A percentile compares a stretch with the other conserved stretches of the same genome.
phyloP scores from a whole-genome alignment of 1,284 basidiomycete species.

The Xerocomus amazonicus region DNA sequence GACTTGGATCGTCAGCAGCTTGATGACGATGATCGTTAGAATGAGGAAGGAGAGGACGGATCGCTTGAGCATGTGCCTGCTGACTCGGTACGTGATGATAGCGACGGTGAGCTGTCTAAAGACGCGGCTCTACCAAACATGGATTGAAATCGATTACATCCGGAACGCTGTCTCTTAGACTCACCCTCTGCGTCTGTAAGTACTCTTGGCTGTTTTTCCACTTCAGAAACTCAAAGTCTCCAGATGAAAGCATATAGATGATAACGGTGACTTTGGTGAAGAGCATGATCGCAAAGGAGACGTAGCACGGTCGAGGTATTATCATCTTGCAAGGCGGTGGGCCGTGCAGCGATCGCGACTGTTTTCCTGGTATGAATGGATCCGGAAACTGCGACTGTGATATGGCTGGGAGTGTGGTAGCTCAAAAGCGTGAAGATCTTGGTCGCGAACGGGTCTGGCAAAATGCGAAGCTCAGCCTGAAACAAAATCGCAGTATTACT shows the following conservation, averaged over 20 bases:
- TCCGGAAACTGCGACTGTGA: neutral
- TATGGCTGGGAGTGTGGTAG: neutral
- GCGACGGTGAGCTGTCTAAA: slow-evolving; percentile 24
- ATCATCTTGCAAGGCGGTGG: slow-evolving; percentile 15
- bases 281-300: slow-evolving; percentile 17
- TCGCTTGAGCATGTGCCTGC: slow-evolving; percentile 29
- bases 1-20: slow-evolving; percentile 28
- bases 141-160: neutral
- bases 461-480: slow-evolving; percentile 1
- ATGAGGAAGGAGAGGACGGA: slow-evolving; percentile 30
- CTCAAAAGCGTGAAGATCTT: neutral
- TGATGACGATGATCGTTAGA: slow-evolving; percentile 31
- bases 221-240: slow-evolving; percentile 16
- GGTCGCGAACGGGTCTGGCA: slow-evolving; percentile 6
- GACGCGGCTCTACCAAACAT: slow-evolving; percentile 18
- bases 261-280: slow-evolving; percentile 20
- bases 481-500: neutral
- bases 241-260: slow-evolving; percentile 20
- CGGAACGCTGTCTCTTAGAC: neutral
- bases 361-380: neutral
- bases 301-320: slow-evolving; percentile 10
- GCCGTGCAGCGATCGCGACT: neutral
- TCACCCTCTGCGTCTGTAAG: slow-evolving; percentile 19
- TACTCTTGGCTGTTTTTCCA: slow-evolving; percentile 21
- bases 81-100: slow-evolving; percentile 27